A percentile compares a stretch with the other conserved stretches of the same genome.
Conservation (phyloP, 1,284 basidiomycete genomes). For the Chalciporus sp. region DNA sequence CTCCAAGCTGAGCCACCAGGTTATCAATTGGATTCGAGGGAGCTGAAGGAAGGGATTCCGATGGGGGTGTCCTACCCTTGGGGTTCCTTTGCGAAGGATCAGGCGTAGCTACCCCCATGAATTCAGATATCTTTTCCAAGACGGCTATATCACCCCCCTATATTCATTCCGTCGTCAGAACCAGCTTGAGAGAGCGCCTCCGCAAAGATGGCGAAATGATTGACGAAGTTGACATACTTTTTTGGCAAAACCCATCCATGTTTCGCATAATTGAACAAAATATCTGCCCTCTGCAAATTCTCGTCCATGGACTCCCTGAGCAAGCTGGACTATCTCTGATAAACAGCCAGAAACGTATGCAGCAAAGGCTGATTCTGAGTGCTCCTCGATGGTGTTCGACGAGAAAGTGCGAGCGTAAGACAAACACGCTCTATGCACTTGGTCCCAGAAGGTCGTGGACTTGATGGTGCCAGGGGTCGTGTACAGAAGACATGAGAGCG, state of each 20-base stretch:
- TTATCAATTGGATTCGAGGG: slow-evolving; percentile 20
- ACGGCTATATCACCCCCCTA: slow-evolving; percentile 54
- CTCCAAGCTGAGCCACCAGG: slow-evolving; percentile 16
- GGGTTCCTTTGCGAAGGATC: slow-evolving; percentile 5
- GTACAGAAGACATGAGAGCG: slow-evolving; percentile 46
- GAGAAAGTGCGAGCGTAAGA: slow-evolving; percentile 39
- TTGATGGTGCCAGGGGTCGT: slow-evolving; percentile 47
- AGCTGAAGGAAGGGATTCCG: neutral
- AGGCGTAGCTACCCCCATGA: slow-evolving; percentile 39
- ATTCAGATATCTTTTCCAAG: slow-evolving; percentile 49
- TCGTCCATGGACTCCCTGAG: slow-evolving; percentile 29
- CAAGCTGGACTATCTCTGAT: slow-evolving; percentile 44
- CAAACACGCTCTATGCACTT: slow-evolving; percentile 54
- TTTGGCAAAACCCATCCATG: slow-evolving; percentile 57
- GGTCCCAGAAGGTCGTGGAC: slow-evolving; percentile 63
- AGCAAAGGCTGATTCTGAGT: slow-evolving; percentile 29
- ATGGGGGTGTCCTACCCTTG: neutral
- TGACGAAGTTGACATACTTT: slow-evolving; percentile 36
- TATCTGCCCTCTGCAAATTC: slow-evolving; percentile 49
- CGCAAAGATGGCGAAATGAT: neutral
- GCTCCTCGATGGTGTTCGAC: slow-evolving; percentile 31
- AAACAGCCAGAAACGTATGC: slow-evolving; percentile 44
- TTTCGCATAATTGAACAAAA: slow-evolving; percentile 67
- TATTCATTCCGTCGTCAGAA: neutral
- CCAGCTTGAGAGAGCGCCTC: neutral